Base-by-base conservation (phyloP, 495 filamentous ascomycete species). In the Antarctomyces pellizariae region DNA sequence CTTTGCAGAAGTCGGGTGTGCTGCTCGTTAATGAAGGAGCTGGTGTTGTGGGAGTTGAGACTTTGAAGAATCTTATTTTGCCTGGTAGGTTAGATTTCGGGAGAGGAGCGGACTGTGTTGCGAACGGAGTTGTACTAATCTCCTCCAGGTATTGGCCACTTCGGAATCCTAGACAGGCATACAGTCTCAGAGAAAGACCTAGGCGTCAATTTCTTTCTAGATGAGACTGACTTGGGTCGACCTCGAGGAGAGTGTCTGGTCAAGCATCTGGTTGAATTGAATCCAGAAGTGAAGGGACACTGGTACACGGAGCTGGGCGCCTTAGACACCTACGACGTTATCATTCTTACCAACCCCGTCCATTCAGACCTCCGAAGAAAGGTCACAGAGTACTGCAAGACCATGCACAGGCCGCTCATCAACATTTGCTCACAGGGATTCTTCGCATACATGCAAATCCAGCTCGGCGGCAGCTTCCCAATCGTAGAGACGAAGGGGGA, bases 401-500 rank as follows among this genome's bases (percentile, higher is more conserved):
- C n/a, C n/a, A n/a, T n/a, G n/a, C n/a, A n/a, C n/a, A n/a, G n/a
- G n/a, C 83, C 83, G 7, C 51, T 86, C 8, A 62, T 95, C 30
- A 74, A 86, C 32, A 57, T 76, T 16, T 79, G 89, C 42, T 91
- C 71, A 13, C 58, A 80, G 17, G 86, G 86, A 3, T 93, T 90
- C 52, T 80, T 76, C 44, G 74, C 79, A 2, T 71, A 71, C 18
- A 84, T 93, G 45, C 71, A 69, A 2, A 54, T 86, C 31, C 61
- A 64, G 37, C 61, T 90, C 10, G 73, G 77, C 3, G 53, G 62
- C 11, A 63, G 62, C 5, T 93, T 89, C 36, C 79, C 80, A n/a
- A 78, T 95, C 37, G 77, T 95, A 39, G 83, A 99, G 44, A 92
- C 84, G 14, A 86, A 99, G 38, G 86, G 89, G 1, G 83, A 92